Percentiles rank a stretch among this genome's conserved stretches.
phyloP scores from a whole-genome alignment of 345 rosid species.

The Eucalyptus decipiens region DNA sequence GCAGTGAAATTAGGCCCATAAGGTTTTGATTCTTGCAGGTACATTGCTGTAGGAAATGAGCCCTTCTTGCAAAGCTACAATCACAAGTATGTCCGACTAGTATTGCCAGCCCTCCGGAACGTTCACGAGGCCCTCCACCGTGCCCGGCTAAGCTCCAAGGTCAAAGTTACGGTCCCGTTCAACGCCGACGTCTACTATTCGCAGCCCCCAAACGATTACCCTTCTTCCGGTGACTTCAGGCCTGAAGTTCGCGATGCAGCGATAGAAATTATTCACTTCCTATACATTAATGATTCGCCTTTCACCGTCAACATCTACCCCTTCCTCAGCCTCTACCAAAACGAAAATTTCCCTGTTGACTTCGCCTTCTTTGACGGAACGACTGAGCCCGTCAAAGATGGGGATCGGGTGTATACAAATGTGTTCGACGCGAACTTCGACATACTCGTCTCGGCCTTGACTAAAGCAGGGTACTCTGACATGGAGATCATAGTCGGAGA shows the following conservation, averaged over 20 bases:
- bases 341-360: slow-evolving; percentile 48
- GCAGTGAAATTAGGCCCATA: background rate
- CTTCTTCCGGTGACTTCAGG: slow-evolving; percentile 70
- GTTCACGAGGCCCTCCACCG: slow-evolving; percentile 54
- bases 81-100: slow-evolving; percentile 23
- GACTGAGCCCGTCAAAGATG: slow-evolving; percentile 42
- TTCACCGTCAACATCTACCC: slow-evolving; percentile 79
- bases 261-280: slow-evolving; percentile 40
- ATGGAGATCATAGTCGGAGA: slow-evolving; percentile 64
- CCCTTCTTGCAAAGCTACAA: slow-evolving; percentile 65
- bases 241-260: slow-evolving; percentile 39
- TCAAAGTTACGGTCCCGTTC: slow-evolving; percentile 63
- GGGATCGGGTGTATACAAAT: slow-evolving; percentile 35
- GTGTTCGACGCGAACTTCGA: slow-evolving; percentile 76
- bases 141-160: slow-evolving; percentile 23
- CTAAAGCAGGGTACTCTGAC: slow-evolving; percentile 49
- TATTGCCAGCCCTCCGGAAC: slow-evolving; percentile 62
- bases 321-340: slow-evolving; percentile 67
- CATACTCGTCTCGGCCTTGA: slow-evolving; percentile 49
- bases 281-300: slow-evolving; percentile 38
- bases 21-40: slow-evolving; percentile 13
- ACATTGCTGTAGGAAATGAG: slow-evolving; percentile 74
- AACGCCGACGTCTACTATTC: slow-evolving; percentile 66
- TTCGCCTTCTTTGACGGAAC: slow-evolving; percentile 66
- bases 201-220: slow-evolving; percentile 35